Base-by-base conservation (phyloP, 768 basidiomycete species). In the Mycena sanguinolenta region DNA sequence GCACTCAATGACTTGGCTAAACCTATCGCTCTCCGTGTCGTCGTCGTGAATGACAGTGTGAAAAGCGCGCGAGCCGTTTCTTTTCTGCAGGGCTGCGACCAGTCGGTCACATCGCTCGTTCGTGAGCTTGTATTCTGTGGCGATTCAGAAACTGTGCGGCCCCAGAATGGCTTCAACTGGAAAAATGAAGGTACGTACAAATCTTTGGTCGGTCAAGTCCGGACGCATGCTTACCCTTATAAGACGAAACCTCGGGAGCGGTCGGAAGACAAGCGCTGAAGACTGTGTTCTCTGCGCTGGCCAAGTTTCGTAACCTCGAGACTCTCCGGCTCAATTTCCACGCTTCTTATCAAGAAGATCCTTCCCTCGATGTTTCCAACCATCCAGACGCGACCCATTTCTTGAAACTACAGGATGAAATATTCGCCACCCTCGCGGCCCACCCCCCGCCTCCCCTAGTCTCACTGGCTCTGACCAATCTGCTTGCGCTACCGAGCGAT, bases 341-440 rank as follows among this genome's bases (percentile, higher is more conserved):
- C 36, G 17, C n/a, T 7, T 4, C 2, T 19, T 71, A 34, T 14
- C 30, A 52, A n/a, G 70, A 67, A 46, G 65, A 57, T 34, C 10
- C 49, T 19, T 14, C 13, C 54, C 23, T n/a, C n/a, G n/a, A 38
- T 9, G 42, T 63, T 16, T 46, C 65, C 32, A 21, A 53, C 6
- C 4, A 63, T 1, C 70, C 70, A 5, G n/a, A n/a, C n/a, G n/a
- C n/a, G n/a, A 42, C 38, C 50, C 65, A 67, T 57, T 72, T 58
- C 23, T 25, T 63, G 19, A 50, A 19, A 7, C 42, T 72, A 2
- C 70, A 72, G 38, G n/a, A 10, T 21, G 38, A 28, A 5, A 7
- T 72, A 16, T 64, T 72, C 28, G 30, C 28, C 3, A 54, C 61
- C 1, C 70, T 72, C 58, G 66, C 71, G 1, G 36, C 57, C 42